Evolutionary conservation across 495 filamentous ascomycete genomes (phyloP).

Genomic region (Rhypophila decipiens): DNA sequence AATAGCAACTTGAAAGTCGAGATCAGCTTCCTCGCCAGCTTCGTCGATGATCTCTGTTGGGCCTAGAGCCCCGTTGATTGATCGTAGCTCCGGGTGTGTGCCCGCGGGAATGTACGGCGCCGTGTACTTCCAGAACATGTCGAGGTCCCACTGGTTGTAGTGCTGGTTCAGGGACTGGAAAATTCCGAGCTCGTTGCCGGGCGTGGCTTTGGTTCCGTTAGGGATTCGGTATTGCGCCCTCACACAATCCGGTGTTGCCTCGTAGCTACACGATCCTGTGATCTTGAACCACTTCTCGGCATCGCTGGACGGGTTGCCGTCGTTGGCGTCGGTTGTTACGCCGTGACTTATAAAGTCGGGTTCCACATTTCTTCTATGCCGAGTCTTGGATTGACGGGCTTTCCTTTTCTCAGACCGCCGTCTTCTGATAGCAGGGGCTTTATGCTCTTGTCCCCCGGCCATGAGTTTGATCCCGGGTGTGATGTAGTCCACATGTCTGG

Average conservation of each 20-base stretch:
- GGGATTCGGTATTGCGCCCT: conserved; percentile 29
- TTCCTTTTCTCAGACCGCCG: neutral
- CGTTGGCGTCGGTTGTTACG: too few relatives aligned
- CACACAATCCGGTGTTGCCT: conserved; percentile 27
- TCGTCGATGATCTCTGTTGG: conserved; percentile 21
- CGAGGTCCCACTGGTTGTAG: conserved; percentile 49
- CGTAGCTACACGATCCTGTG: conserved; percentile 19
- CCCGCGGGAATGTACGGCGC: conserved; percentile 27
- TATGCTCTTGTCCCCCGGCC: conserved; percentile 6
- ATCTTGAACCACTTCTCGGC: conserved; percentile 8
- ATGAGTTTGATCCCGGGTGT: conserved; percentile 45
- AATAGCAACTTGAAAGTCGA: conserved; percentile 31
- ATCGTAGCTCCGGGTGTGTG: conserved; percentile 29
- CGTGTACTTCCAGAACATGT: conserved; percentile 53
- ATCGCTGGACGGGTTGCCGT: too few relatives aligned
- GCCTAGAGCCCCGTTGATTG: conserved; percentile 33
- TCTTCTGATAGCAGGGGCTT: conserved; percentile 8
- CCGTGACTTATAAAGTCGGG: too few relatives aligned
- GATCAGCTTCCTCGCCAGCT: conserved; percentile 25
- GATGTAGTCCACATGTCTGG: conserved; percentile 51
- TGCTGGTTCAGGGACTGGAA: conserved; percentile 28
- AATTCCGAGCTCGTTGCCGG: conserved; percentile 29
- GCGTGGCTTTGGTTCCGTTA: conserved; percentile 16
- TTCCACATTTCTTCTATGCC: conserved; percentile 1
- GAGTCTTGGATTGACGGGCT: neutral